Percentiles rank a stretch among this genome's conserved stretches.
Evolutionary conservation across 257 asterid genomes (phyloP).

Genomic region (Fraxinus excelsior): DNA sequence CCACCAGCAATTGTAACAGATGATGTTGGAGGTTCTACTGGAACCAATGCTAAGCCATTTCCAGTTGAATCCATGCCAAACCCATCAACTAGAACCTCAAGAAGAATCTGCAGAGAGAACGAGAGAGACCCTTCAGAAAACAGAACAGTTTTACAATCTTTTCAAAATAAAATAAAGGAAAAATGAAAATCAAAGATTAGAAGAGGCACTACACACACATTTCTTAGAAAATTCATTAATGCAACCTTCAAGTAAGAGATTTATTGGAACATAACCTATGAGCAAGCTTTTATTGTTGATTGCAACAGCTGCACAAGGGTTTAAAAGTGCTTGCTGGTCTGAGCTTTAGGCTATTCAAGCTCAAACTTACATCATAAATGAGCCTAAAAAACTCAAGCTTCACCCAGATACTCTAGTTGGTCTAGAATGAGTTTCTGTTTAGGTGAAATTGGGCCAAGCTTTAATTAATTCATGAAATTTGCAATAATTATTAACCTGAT

Average conservation of each 20-base stretch:
- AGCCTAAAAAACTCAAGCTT: background rate
- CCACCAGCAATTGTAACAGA: slow-evolving; percentile 88
- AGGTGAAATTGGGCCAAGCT: background rate
- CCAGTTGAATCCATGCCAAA: slow-evolving; percentile 80
- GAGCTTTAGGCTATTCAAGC: background rate
- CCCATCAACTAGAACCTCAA: slow-evolving; percentile 68
- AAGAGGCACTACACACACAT: background rate
- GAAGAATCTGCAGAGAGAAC: slow-evolving; percentile 65
- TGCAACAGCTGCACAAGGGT: background rate
- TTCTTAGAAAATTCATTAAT: too few species aligned
- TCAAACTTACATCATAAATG: background rate
- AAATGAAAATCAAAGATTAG: background rate
- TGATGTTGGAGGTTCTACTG: slow-evolving; percentile 79
- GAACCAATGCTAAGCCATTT: slow-evolving; percentile 75
- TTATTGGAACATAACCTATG: background rate
- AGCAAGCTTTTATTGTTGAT: background rate
- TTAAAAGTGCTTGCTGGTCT: background rate
- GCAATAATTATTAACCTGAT: background rate
- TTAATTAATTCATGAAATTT: background rate
- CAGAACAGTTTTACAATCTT: background rate
- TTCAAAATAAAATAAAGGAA: background rate
- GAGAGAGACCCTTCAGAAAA: slow-evolving; percentile 11
- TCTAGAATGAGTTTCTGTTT: background rate
- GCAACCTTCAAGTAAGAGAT: background rate
- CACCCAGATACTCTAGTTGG: background rate